Evolutionary conservation across 805 yeast genomes (phyloP).

Genomic region (Myxozyma sirexii): DNA sequence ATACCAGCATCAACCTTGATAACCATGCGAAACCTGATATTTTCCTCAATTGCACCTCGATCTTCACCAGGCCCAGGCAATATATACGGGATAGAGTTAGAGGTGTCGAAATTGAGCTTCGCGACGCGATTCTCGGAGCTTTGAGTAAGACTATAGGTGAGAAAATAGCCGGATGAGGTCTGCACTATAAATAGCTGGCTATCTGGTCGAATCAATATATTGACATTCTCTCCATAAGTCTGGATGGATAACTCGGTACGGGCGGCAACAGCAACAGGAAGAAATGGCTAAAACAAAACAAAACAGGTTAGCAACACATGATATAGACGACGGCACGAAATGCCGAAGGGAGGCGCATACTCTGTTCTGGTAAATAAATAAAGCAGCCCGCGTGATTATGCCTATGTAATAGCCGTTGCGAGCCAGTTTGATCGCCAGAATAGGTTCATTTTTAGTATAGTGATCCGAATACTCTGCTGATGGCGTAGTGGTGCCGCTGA

Average conservation of each 20-base stretch:
- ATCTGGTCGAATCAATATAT: slow-evolving; percentile 48
- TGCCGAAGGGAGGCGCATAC: slow-evolving; percentile 27
- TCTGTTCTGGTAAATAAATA: slow-evolving; percentile 47
- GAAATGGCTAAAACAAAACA: slow-evolving; percentile 42
- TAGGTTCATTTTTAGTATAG: slow-evolving; percentile 39
- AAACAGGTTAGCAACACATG: neutral
- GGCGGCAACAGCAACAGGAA: slow-evolving; percentile 54
- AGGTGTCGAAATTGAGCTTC: slow-evolving; percentile 16
- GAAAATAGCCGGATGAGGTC: slow-evolving; percentile 34
- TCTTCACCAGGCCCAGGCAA: slow-evolving; percentile 48
- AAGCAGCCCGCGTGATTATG: slow-evolving; percentile 44
- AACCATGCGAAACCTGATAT: slow-evolving; percentile 37
- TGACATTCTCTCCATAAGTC: slow-evolving; percentile 52
- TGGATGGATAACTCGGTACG: slow-evolving; percentile 50
- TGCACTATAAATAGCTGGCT: slow-evolving; percentile 46
- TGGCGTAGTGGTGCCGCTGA: neutral
- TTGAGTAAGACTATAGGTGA: slow-evolving; percentile 30
- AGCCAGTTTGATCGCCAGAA: slow-evolving; percentile 42
- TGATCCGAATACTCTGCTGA: neutral
- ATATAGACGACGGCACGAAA: neutral
- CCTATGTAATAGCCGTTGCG: slow-evolving; percentile 41
- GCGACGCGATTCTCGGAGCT: slow-evolving; percentile 16
- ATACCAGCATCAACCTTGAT: slow-evolving; percentile 41
- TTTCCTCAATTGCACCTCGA: slow-evolving; percentile 43
- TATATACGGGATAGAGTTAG: slow-evolving; percentile 24